Percentiles rank a stretch among this genome's conserved stretches.
phyloP scores from a whole-genome alignment of 2,329 filamentous ascomycete species.

The Akanthomyces dipterigenus region DNA sequence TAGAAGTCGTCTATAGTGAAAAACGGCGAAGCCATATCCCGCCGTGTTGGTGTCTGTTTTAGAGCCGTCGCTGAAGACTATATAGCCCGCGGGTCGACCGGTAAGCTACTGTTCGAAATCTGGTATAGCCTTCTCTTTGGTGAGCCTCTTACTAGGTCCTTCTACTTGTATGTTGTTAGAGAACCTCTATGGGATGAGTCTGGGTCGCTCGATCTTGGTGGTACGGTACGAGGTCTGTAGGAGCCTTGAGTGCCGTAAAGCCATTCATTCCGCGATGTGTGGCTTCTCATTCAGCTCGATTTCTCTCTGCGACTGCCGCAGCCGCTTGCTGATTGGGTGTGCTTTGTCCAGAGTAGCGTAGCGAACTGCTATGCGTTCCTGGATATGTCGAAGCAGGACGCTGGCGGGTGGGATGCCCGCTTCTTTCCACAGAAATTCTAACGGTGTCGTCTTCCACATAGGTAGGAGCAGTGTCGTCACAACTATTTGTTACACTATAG shows the following conservation, averaged over 20 bases:
- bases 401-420: neutral
- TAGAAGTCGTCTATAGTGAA: too few species aligned
- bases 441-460: too few species aligned
- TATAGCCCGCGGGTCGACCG: neutral
- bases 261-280: neutral
- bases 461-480: too few species aligned
- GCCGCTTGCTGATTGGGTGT: neutral
- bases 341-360: neutral
- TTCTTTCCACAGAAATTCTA: conserved; percentile 1
- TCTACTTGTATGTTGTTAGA: neutral
- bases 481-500: too few species aligned
- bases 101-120: neutral
- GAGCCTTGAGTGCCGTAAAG: neutral
- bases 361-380: neutral
- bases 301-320: too few species aligned
- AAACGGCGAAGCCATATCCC: too few species aligned
- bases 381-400: neutral
- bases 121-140: neutral
- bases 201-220: neutral
- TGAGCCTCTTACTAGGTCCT: neutral
- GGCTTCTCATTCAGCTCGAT: neutral
- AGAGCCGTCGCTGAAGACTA: conserved; percentile 1
- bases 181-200: too few species aligned
- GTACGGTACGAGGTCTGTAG: neutral
- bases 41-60: too few species aligned